Base-by-base conservation (phyloP, 2,329 filamentous ascomycete genomes). In the Phoma herbarum region DNA sequence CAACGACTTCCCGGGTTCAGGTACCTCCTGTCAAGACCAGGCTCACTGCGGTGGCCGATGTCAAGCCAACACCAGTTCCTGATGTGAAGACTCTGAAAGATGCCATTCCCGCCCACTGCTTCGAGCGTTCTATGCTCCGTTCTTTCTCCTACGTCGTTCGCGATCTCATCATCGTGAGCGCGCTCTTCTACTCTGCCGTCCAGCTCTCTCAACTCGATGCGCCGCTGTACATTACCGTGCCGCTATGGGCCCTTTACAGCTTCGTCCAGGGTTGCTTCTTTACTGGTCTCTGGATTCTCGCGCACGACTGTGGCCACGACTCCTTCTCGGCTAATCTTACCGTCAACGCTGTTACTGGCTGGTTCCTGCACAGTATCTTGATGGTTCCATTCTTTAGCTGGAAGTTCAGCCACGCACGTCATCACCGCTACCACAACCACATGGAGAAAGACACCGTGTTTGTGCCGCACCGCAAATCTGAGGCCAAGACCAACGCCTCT, bases 331-430 rank as follows among this genome's bases (percentile, higher is more conserved):
- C 78, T 22, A 81, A 84, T 74, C 78, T 78, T 46, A 72, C 66
- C 29, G 71, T 90, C 63, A 90, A 90, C 74, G 83, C 89, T 69
- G 73, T 82, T 16, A 79, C 87, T 55, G 89, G 89, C 59, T 89
- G 87, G 80, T 72, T 84, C 47, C 76, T 87, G n/a, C 89, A 91
- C 81, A 89, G 86, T 7, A 80, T 83, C 59, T 81, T 91, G 37
- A 75, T 89, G 61, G 88, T 89, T 2, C 89, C 89, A 3, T 92
- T 88, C 79, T 90, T 90, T 79, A 87, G 85, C 47, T 91, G 89
- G 89, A 87, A 89, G 78, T 87, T 86, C 73, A 88, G 85, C 29
- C 89, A 92, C 75, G 83, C 84, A 59, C 84, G 88, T 49, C 89
- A 91, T 77, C 89, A 92, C 78, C 85, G 84, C 64, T 88, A 85